A percentile compares a stretch with the other conserved stretches of the same genome.
These are phyloP conservation scores for Rhodocollybia butyracea DNA, from an alignment of 768 basidiomycete species.

Conservation along the genomic window DNA sequence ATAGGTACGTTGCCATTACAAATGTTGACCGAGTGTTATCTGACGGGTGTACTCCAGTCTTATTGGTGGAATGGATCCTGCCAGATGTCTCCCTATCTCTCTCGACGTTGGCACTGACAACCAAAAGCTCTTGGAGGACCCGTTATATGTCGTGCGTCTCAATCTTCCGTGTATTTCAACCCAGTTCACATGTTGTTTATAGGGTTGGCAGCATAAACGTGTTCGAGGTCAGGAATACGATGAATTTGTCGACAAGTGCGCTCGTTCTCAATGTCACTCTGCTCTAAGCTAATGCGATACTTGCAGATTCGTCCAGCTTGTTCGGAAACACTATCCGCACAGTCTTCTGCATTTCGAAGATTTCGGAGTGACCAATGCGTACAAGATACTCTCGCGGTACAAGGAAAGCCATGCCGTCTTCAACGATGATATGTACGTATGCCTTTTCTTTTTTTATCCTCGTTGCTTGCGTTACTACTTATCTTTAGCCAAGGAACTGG, in stretches of 20 bases:
- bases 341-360: conserved; percentile 82
- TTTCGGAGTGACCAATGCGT: conserved; percentile 77
- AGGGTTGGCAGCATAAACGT: conserved; percentile 76
- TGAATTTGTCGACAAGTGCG: conserved; percentile 70
- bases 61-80: conserved; percentile 64
- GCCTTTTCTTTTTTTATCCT: not conserved
- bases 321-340: conserved; percentile 66
- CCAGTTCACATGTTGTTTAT: not conserved
- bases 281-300: not conserved
- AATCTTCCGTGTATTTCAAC: not conserved
- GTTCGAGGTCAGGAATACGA: conserved; percentile 77
- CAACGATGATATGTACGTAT: conserved; percentile 78
- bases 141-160: conserved; percentile 60
- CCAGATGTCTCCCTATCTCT: conserved; percentile 52
- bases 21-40: not conserved
- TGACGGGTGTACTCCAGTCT: conserved; percentile 33
- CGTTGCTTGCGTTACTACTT: not conserved
- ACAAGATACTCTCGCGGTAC: conserved; percentile 63
- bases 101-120: conserved; percentile 82
- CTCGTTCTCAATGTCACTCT: not conserved
- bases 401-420: conserved; percentile 61
- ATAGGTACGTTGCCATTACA: conserved; percentile 43
- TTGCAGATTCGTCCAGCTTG: conserved; percentile 72
- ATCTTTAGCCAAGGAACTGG: conserved; percentile 65
- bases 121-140: conserved; percentile 55